Base-by-base conservation (phyloP, 148 eudicot species). In the Rhododendron simsii region DNA sequence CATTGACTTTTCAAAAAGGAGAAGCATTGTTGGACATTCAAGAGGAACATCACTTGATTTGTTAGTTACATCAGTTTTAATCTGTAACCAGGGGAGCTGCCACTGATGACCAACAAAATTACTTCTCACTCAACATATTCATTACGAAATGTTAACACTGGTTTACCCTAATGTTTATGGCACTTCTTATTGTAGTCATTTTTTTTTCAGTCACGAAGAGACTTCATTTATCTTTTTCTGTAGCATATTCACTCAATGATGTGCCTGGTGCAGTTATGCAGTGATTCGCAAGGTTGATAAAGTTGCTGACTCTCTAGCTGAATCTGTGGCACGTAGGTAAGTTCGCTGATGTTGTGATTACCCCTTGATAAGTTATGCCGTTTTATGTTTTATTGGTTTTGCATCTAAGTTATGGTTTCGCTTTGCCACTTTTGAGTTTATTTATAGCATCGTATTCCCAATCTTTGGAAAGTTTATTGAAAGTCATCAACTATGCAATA, bases 281-380 rank as follows among this genome's bases (percentile, higher is more conserved):
- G 96, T 94, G 81, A 89, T 94, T 84, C 95, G 95, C 77, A 92
- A 93, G 90, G 92, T 93, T 50, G 93, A 93, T 78, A 94, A 90
- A 91, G 87, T 89, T 87, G 88, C 85, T 35, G 90, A 92, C 75
- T 81, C 96, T 48, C 14, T 89, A 37, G 87, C 97, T 21, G 93
- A 81, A 82, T 86, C 91, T 81, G 75, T 85, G 81, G 91, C 90
- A 39, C 90, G 90, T 80, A 93, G 93, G 99, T 95, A 78, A 89
- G 91, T 73, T 50, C 2, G 45, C 20, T 28, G 81, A 30, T 59
- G 47, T 39, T 55, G 41, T 86, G 21, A 18, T 30, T 33, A 10
- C 39, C 15, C 28, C n/a, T 51, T 37, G 13, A 69, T 26, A 26
- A 45, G 35, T 6, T 57, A 3, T 71, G 2, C 26, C 2, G 0